Base-by-base conservation (phyloP, 2,329 filamentous ascomycete genomes). In the Botrytis fragariae region DNA sequence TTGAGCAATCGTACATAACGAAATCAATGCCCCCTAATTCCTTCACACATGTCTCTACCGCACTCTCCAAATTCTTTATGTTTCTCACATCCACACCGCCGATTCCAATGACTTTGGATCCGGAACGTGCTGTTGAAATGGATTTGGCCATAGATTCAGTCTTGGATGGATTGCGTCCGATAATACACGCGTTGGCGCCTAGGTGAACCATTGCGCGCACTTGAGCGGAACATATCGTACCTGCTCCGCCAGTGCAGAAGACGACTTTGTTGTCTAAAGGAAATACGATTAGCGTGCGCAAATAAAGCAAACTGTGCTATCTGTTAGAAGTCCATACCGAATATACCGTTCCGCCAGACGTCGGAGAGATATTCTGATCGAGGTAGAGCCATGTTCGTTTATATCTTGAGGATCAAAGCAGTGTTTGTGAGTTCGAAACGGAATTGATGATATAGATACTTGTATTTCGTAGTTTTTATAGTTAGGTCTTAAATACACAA, bases 241-340 rank as follows among this genome's bases (percentile, higher is more conserved):
- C 95, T 8, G 94, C 94, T 70, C 96, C 96, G 74, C 96, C 96
- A 5, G 96, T 99, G 80, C 97, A 97, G 83, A 98, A 97, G 77
- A 95, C 89, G 62, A 98, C 95, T 80, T 96, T 95, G 81, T 91
- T 90, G 76, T 91, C 93, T 97, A 79, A 42, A 25, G 18, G 5
- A 12, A 44, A 22, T 22, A 62, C 68, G n/a, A 72, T 54, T 65
- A 74, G 75, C 72, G 76, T 70, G 22, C 32, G 57, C 12, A 44
- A 57, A 18, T n/a, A 14, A 59, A 64, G 18, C n/a, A 12, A 29
- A 45, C 9, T 44, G 16, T 42, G 48, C 18, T 32, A 12, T 51
- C 45, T 29, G 25, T 25, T 25, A 42, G 44, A 20, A 67, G 7
- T 18, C 77, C 86, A 77, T 83, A 96, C 93, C 88, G 81, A 98